Base-by-base conservation (phyloP, 1,284 basidiomycete genomes). In the Cryptococcus jaspeensis region DNA sequence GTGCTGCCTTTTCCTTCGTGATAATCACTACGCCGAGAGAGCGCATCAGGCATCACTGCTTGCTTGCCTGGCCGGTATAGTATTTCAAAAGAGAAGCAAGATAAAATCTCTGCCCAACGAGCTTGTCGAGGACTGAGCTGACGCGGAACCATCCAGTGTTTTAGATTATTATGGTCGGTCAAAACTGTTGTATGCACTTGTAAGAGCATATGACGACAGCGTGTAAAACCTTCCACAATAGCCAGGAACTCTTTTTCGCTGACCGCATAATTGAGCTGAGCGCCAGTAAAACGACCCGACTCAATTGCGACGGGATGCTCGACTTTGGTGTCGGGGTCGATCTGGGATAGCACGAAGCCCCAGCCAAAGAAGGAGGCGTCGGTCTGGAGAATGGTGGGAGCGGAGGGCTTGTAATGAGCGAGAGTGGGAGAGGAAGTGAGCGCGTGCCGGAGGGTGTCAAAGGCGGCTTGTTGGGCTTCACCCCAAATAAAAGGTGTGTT, bases 211-310 rank as follows among this genome's bases (percentile, higher is more conserved):
- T 81, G 78, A 18, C 72, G 51, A 79, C 78, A 82, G 45, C 74
- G 63, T 32, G 72, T 25, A 2, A 83, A 65, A 0, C 76, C 70
- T 25, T 66, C 40, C 3, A 82, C 72, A 11, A 83, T 79, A 0
- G 78, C 78, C 0, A 83, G 55, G 50, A 84, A 58, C 70, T 85
- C 82, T 56, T 78, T 74, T 61, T 85, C 79, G 11, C 80, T 76
- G 28, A 80, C 80, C 18, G 80, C 72, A 61, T 83, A 84, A 60
- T 83, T 83, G 5, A 66, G 49, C 66, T 83, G 76, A 0, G 78
- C 61, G 0, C 70, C 50, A 8, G 20, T 53, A 47, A 80, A 58
- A 13, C 64, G 71, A 1, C 66, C 58, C 7, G 76, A 79, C 28
- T 71, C 61, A 62, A 78, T 79, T 0, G 66, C 73, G 2, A 80